These are phyloP conservation scores for Salix arbutifolia DNA, from an alignment of 345 rosid species.

Conservation along the genomic window DNA sequence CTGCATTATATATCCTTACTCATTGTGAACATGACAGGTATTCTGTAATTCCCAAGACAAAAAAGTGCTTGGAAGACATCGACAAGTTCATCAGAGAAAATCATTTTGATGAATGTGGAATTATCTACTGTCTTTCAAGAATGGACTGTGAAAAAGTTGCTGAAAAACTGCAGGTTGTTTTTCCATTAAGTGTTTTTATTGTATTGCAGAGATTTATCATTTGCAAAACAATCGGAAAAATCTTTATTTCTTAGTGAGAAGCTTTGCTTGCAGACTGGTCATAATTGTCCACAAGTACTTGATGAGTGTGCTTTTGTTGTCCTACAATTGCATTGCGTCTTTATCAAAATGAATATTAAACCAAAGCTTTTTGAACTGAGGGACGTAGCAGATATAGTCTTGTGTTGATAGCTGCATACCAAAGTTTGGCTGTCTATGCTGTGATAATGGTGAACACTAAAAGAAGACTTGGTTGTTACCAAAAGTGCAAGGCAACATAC, in stretches of 20 bases:
- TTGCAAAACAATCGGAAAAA: background rate
- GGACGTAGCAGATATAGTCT: background rate
- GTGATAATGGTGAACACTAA: background rate
- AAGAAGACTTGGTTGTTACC: background rate
- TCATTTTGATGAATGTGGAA: slow-evolving; percentile 97
- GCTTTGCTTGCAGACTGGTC: background rate
- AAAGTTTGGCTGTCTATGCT: background rate
- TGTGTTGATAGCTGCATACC: background rate
- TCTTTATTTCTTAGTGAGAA: background rate
- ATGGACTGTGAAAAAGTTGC: slow-evolving; percentile 98
- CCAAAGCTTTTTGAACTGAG: background rate
- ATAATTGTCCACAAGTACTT: no score
- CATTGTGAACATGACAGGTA: slow-evolving; percentile 55
- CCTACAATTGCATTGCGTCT: no score
- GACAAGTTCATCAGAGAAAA: slow-evolving; percentile 82
- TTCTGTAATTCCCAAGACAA: slow-evolving; percentile 76
- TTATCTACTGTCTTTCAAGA: slow-evolving; percentile 96
- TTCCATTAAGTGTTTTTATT: slow-evolving; percentile 7
- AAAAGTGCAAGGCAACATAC: background rate
- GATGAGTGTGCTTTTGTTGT: no score
- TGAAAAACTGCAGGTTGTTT: slow-evolving; percentile 75
- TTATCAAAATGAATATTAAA: no score
- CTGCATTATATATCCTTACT: slow-evolving; percentile 26
- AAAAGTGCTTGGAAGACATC: slow-evolving; percentile 85
- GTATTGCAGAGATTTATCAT: background rate